phyloP scores from a whole-genome alignment of 2,329 filamentous ascomycete genomes.

The Colletotrichum truncatum region DNA sequence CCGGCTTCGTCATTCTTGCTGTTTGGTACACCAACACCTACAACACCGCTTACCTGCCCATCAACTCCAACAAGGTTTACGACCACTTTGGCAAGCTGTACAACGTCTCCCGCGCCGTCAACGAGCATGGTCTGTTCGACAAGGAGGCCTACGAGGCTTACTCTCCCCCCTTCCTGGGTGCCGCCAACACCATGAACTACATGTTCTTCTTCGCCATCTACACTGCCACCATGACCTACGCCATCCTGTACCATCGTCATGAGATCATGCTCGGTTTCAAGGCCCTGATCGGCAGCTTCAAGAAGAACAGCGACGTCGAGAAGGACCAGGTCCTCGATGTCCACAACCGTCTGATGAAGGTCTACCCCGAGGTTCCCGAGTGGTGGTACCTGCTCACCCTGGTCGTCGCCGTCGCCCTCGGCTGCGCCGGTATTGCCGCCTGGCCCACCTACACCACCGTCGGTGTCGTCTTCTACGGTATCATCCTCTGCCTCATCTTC shows the following conservation, averaged over 20 bases:
- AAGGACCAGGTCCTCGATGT: constrained; percentile 50
- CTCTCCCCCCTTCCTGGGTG: constrained; percentile 60
- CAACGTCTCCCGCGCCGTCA: constrained; percentile 53
- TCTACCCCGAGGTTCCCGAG: constrained; percentile 58
- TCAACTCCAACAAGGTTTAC: constrained; percentile 61
- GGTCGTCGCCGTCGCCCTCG: constrained; percentile 52
- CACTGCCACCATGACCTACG: constrained; percentile 60
- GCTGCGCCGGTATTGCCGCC: constrained; percentile 55
- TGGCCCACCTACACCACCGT: constrained; percentile 62
- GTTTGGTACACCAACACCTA: constrained; percentile 69
- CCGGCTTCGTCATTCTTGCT: constrained; percentile 62
- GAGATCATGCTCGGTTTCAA: constrained; percentile 60
- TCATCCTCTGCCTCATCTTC: constrained; percentile 59
- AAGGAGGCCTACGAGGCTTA: constrained; percentile 56
- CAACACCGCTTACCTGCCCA: constrained; percentile 63
- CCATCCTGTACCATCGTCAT: constrained; percentile 59
- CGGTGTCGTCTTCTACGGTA: constrained; percentile 60
- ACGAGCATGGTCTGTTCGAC: constrained; percentile 55
- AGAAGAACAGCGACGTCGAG: constrained; percentile 47
- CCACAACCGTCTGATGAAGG: constrained; percentile 57
- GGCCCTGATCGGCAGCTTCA: constrained; percentile 55
- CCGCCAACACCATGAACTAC: constrained; percentile 61
- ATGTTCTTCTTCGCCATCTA: constrained; percentile 66
- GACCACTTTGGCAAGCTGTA: constrained; percentile 59
- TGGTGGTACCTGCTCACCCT: constrained; percentile 62